Conservation (phyloP, 2,329 filamentous ascomycete genomes). For the Verticillium longisporum region DNA sequence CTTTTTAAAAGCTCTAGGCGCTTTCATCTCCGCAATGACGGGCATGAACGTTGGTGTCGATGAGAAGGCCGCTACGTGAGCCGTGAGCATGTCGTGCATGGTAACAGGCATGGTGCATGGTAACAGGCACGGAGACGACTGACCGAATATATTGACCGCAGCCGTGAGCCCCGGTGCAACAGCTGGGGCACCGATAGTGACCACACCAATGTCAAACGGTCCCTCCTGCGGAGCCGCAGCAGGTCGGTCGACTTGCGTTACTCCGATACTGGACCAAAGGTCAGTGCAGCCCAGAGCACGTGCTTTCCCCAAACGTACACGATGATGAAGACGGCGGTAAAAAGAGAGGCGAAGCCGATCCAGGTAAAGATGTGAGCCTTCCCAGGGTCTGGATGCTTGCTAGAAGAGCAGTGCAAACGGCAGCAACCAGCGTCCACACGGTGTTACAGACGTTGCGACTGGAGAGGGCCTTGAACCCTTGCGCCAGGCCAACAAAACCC, state of each 20-base stretch:
- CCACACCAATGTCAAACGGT: slow-evolving; percentile 13
- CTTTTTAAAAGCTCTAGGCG: slow-evolving; percentile 10
- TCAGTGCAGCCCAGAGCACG: not conserved
- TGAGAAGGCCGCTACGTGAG: slow-evolving; percentile 9
- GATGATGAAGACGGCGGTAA: slow-evolving; percentile 25
- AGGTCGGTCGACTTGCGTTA: slow-evolving; percentile 13
- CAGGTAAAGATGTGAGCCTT: slow-evolving; percentile 37
- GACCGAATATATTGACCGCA: slow-evolving; percentile 17
- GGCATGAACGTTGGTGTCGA: slow-evolving; percentile 17
- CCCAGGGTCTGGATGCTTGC: slow-evolving; percentile 10
- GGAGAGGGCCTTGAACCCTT: slow-evolving; percentile 15
- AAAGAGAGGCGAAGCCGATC: slow-evolving; percentile 51
- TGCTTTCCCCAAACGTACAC: slow-evolving; percentile 13
- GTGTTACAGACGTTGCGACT: slow-evolving; percentile 13
- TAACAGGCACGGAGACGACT: not conserved
- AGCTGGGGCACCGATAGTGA: slow-evolving; percentile 13
- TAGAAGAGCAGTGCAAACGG: slow-evolving; percentile 13
- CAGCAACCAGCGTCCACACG: slow-evolving; percentile 16
- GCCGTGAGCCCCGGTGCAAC: slow-evolving; percentile 17
- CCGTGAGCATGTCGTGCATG: not conserved
- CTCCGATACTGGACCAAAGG: slow-evolving; percentile 13
- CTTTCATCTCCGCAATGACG: slow-evolving; percentile 16
- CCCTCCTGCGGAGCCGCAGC: slow-evolving; percentile 14
- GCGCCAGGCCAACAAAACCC: slow-evolving; percentile 15
- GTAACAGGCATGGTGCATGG: too few species aligned